Conservation (phyloP, 2,329 filamentous ascomycete species). For the Xylaria arbuscula region DNA sequence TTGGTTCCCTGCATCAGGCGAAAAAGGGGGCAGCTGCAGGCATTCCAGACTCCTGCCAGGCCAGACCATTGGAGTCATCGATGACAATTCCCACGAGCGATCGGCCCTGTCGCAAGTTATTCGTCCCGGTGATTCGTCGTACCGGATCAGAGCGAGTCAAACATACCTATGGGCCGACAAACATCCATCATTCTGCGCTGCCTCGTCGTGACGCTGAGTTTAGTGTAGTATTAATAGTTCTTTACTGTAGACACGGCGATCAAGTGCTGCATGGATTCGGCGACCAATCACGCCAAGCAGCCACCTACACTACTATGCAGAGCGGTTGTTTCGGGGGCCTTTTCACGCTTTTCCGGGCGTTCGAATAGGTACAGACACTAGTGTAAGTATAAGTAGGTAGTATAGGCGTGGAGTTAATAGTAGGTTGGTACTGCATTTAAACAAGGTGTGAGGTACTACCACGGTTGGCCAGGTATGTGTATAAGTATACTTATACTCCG, state of each 20-base stretch:
- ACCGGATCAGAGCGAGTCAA: slow-evolving; percentile 17
- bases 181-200: neutral
- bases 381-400: neutral
- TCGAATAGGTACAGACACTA: slow-evolving; percentile 1
- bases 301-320: neutral
- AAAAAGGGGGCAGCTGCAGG: slow-evolving; percentile 13
- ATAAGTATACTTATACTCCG: neutral
- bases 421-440: neutral
- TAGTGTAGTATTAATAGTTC: neutral
- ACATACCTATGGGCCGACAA: slow-evolving; percentile 15
- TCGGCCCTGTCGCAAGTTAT: neutral
- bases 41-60: slow-evolving; percentile 13
- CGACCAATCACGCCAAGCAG: slow-evolving; percentile 11
- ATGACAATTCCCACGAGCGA: slow-evolving; percentile 3
- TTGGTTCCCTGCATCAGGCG: slow-evolving; percentile 14
- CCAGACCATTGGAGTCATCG: slow-evolving; percentile 12
- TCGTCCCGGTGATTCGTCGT: neutral
- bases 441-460: neutral
- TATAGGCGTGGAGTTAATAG: neutral
- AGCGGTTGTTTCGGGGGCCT: slow-evolving; percentile 29
- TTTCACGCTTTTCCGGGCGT: slow-evolving; percentile 17
- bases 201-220: slow-evolving; percentile 17
- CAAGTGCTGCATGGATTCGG: slow-evolving; percentile 17
- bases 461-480: neutral
- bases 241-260: slow-evolving; percentile 14